These are phyloP conservation scores for Camellia granthamiana DNA, from an alignment of 148 eudicot genomes.

Conservation along the genomic window DNA sequence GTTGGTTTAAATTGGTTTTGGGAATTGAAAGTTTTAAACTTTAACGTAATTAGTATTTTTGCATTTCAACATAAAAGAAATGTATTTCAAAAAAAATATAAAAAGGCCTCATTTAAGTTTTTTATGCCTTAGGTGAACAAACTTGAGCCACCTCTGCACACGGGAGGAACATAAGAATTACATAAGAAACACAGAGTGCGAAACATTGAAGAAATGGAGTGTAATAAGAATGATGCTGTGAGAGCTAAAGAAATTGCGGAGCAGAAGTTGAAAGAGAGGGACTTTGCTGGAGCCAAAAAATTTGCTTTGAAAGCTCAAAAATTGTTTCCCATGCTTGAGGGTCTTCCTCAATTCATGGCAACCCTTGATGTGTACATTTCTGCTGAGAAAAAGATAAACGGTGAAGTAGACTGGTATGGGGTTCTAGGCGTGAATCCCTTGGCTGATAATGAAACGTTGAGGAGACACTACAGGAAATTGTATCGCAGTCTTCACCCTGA, in stretches of 20 bases:
- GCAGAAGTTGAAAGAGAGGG: conserved; percentile 29
- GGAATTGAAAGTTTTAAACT: too few relatives aligned
- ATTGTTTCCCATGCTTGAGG: conserved; percentile 55
- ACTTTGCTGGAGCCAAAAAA: conserved; percentile 36
- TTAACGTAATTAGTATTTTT: too few relatives aligned
- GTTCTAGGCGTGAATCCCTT: conserved; percentile 60
- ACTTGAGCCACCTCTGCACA: too few relatives aligned
- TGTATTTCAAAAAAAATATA: too few relatives aligned
- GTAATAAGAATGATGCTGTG: conserved; percentile 43
- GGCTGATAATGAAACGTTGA: conserved; percentile 45
- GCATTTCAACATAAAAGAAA: too few relatives aligned
- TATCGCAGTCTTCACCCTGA: conserved; percentile 68
- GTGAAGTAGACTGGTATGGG: conserved; percentile 58
- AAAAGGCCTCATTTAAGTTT: too few relatives aligned
- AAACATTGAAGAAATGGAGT: conserved; percentile 30
- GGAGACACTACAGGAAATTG: conserved; percentile 52
- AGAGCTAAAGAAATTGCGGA: conserved; percentile 41
- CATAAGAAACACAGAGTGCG: neutral
- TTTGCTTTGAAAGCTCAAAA: conserved; percentile 44
- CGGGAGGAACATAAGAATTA: neutral
- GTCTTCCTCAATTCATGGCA: conserved; percentile 46
- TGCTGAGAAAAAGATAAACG: conserved; percentile 51
- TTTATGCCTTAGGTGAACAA: too few relatives aligned
- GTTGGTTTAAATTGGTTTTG: too few relatives aligned
- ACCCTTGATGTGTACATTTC: conserved; percentile 50